Conservation (phyloP, 2,329 filamentous ascomycete species). For the Cytospora piceae region DNA sequence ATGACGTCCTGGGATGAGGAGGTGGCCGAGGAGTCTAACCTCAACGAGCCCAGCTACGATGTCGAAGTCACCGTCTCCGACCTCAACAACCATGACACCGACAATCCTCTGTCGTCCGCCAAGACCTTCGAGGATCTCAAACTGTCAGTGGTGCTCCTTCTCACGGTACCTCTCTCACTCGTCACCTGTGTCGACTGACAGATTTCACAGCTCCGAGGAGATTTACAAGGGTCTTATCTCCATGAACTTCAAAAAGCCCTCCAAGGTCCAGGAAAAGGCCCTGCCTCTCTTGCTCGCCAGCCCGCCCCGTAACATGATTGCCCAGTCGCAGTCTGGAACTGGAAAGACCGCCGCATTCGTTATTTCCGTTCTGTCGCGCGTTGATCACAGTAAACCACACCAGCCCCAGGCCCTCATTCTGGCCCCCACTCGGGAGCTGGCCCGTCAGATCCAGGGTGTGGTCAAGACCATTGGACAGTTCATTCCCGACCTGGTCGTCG, state of each 20-base stretch:
- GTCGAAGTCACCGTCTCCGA: slow-evolving; percentile 93
- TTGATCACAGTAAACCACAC: slow-evolving; percentile 71
- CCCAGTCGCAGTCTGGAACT: slow-evolving; percentile 98
- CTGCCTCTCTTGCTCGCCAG: slow-evolving; percentile 85
- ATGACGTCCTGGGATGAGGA: slow-evolving; percentile 25
- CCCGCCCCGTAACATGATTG: slow-evolving; percentile 93
- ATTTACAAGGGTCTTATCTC: slow-evolving; percentile 77
- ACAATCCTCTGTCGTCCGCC: slow-evolving; percentile 85
- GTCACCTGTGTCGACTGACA: slow-evolving; percentile 33
- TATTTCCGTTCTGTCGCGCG: slow-evolving; percentile 83
- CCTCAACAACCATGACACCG: slow-evolving; percentile 83
- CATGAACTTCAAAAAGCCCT: slow-evolving; percentile 92
- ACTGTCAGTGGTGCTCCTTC: slow-evolving; percentile 61
- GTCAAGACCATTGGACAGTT: slow-evolving; percentile 83
- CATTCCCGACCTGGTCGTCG: slow-evolving; percentile 73
- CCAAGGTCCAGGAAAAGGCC: slow-evolving; percentile 96
- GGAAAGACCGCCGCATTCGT: slow-evolving; percentile 98
- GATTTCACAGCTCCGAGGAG: slow-evolving; percentile 49
- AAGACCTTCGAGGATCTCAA: slow-evolving; percentile 83
- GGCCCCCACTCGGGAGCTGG: slow-evolving; percentile 91
- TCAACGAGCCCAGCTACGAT: slow-evolving; percentile 74
- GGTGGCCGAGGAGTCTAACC: slow-evolving; percentile 40
- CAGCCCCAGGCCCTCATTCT: slow-evolving; percentile 86
- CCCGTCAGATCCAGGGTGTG: slow-evolving; percentile 89
- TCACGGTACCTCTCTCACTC: slow-evolving; percentile 25